Percentiles rank a stretch among this genome's conserved stretches.
phyloP scores from a whole-genome alignment of 106 monocot genomes.

The Gastrodia elata region DNA sequence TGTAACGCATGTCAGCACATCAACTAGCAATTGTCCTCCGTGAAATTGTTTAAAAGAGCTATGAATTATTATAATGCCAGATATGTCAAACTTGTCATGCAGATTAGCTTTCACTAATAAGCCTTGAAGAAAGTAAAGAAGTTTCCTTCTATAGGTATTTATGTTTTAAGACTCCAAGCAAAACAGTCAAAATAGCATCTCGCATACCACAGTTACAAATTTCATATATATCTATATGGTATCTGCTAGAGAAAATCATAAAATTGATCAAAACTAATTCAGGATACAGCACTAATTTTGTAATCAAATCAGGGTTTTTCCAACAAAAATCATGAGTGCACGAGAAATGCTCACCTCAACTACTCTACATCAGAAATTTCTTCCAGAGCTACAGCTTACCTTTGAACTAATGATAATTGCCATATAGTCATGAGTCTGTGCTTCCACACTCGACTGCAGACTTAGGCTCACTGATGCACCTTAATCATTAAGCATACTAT shows the following conservation, averaged over 20 bases:
- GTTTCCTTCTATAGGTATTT: neutral
- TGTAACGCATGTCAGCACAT: neutral
- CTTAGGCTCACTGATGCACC: neutral
- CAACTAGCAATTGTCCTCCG: neutral
- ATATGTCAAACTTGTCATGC: neutral
- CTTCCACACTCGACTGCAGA: neutral
- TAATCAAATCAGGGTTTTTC: neutral
- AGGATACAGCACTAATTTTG: neutral
- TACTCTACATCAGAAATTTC: neutral
- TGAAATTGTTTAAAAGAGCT: neutral
- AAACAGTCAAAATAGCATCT: neutral
- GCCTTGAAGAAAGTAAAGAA: neutral
- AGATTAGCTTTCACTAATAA: neutral
- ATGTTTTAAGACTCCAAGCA: neutral
- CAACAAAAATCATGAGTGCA: neutral
- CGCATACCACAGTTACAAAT: neutral
- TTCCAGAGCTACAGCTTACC: neutral
- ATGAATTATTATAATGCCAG: neutral
- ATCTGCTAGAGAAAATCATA: neutral
- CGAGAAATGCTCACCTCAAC: neutral
- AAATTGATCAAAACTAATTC: neutral
- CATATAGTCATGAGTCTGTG: neutral
- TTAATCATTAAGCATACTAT: neutral
- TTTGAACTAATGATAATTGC: neutral
- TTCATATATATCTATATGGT: neutral